Percentiles rank a stretch among this genome's conserved stretches.
Evolutionary conservation across 1,284 basidiomycete species (phyloP).

Genomic region (Veloporphyrellus conicus): DNA sequence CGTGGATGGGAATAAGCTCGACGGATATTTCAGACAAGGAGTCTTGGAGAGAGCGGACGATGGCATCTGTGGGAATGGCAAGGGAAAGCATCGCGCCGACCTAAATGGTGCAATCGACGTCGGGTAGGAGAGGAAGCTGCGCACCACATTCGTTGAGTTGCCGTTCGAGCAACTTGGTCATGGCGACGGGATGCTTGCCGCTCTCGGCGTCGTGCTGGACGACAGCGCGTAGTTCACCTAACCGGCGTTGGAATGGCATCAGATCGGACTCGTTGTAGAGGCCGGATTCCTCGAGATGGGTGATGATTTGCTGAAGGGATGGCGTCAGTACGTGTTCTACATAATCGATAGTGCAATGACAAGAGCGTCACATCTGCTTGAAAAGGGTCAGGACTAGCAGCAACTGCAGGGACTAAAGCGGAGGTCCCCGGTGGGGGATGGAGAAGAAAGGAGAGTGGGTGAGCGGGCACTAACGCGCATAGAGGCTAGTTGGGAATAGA

Average conservation of each 20-base stretch:
- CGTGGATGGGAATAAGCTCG: slow-evolving; percentile 86
- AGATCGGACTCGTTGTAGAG: slow-evolving; percentile 90
- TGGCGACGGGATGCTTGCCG: slow-evolving; percentile 79
- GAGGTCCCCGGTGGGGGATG: slow-evolving; percentile 3
- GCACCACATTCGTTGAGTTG: slow-evolving; percentile 90
- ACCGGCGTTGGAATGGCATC: slow-evolving; percentile 75
- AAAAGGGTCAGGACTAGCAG: slow-evolving; percentile 24
- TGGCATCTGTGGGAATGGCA: slow-evolving; percentile 51
- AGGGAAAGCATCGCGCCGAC: neutral
- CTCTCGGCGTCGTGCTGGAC: slow-evolving; percentile 78
- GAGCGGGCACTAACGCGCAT: slow-evolving; percentile 71
- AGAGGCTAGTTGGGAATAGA: slow-evolving; percentile 89
- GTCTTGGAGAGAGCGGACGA: slow-evolving; percentile 74
- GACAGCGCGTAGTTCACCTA: slow-evolving; percentile 77
- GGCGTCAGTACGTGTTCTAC: slow-evolving; percentile 27
- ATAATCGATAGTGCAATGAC: slow-evolving; percentile 13
- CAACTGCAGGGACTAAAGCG: slow-evolving; percentile 7
- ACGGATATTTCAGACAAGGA: slow-evolving; percentile 81
- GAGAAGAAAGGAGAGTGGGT: slow-evolving; percentile 8
- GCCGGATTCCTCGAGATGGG: slow-evolving; percentile 90
- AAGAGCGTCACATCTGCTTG: slow-evolving; percentile 24
- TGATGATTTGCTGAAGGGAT: slow-evolving; percentile 76
- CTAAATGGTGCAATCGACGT: slow-evolving; percentile 10
- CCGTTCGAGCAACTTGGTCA: slow-evolving; percentile 86
- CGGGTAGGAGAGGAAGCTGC: slow-evolving; percentile 32